phyloP scores from a whole-genome alignment of 2,329 filamentous ascomycete species.

The Corinectria fuckeliana region DNA sequence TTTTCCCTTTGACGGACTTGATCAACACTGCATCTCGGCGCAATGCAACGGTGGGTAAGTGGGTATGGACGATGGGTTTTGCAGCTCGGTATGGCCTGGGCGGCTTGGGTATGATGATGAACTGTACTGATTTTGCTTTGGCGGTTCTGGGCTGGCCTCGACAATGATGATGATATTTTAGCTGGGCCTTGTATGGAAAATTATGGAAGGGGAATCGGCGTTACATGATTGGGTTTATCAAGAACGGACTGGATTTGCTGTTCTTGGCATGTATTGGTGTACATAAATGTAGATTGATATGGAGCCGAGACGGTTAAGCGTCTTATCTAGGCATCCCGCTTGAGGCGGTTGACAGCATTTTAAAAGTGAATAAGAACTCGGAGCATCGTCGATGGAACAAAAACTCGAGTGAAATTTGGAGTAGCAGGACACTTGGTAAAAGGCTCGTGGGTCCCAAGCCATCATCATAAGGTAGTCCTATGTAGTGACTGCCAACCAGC shows the following conservation, averaged over 20 bases:
- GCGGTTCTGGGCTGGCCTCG: conserved; percentile 16
- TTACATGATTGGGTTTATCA: conserved; percentile 14
- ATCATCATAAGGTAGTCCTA: too few species aligned
- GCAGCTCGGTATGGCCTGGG: conserved; percentile 6
- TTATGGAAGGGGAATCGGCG: conserved; percentile 21
- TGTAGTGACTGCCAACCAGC: too few species aligned
- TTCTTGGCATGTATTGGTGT: conserved; percentile 15
- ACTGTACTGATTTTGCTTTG: conserved; percentile 11
- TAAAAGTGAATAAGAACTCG: conserved; percentile 10
- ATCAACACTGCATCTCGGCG: conserved; percentile 25
- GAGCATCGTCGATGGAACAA: neutral
- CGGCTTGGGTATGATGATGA: conserved; percentile 24
- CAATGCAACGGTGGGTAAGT: conserved; percentile 20
- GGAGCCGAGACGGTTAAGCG: conserved; percentile 3
- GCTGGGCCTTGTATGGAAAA: conserved; percentile 26
- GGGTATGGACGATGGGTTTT: conserved; percentile 15
- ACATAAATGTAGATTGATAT: conserved; percentile 20
- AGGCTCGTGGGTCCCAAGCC: too few species aligned
- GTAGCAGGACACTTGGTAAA: too few species aligned
- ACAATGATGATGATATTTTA: conserved; percentile 20
- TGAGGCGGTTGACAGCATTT: conserved; percentile 12
- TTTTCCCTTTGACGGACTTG: conserved; percentile 17
- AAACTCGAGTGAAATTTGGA: neutral
- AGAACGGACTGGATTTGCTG: conserved; percentile 29
- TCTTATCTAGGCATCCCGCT: conserved; percentile 18